Conservation (phyloP, 371 early-diverging fungal species). For the Mortierella polycephala region DNA sequence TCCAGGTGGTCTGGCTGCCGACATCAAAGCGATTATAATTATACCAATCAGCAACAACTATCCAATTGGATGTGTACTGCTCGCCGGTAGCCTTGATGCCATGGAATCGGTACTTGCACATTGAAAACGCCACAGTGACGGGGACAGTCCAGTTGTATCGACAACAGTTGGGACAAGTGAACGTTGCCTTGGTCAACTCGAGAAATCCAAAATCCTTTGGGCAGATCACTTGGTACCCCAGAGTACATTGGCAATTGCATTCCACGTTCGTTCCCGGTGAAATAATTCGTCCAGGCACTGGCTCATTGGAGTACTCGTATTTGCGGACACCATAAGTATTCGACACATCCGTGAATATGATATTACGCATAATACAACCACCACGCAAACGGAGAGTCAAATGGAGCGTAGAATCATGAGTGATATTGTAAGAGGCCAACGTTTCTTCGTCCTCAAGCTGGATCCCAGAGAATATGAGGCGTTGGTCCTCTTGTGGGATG, state of each 20-base stretch:
- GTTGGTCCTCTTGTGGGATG: background rate
- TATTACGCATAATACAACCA: constrained; percentile 39
- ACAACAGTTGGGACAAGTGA: constrained; percentile 7
- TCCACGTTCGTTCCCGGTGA: background rate
- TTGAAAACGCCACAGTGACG: constrained; percentile 6
- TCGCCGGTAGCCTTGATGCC: constrained; percentile 1
- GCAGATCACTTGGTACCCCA: background rate
- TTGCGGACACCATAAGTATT: background rate
- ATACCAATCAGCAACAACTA: background rate
- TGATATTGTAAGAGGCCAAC: constrained; percentile 86
- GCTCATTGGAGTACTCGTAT: background rate
- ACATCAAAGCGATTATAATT: background rate
- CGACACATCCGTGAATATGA: constrained; percentile 9
- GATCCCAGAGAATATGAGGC: constrained; percentile 96
- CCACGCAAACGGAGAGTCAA: constrained; percentile 97
- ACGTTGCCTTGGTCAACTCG: background rate
- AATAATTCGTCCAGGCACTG: background rate
- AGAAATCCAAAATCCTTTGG: background rate
- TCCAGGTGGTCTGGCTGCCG: background rate
- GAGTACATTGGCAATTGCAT: constrained; percentile 6
- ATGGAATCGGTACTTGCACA: constrained; percentile 8
- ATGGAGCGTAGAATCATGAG: constrained; percentile 97
- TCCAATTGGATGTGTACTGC: constrained; percentile 3
- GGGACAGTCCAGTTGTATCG: background rate
- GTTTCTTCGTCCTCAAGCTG: constrained; percentile 98